Conservation (phyloP, 441 rosid species). For the Euphorbia corollata region DNA sequence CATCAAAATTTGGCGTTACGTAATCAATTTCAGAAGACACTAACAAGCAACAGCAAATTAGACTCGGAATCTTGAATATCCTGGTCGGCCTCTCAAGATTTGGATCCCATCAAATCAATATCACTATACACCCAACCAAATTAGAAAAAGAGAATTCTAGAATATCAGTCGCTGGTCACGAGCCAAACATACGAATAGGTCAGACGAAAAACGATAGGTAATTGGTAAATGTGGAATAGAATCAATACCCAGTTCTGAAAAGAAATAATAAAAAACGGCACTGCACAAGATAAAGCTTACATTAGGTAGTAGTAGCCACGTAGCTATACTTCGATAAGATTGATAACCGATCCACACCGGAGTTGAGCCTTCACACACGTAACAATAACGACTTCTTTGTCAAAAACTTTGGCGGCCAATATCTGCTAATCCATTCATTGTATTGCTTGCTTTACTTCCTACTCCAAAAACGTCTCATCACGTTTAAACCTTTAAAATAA, state of each 20-base stretch:
- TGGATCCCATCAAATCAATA: constrained; percentile 6
- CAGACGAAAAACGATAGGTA: not conserved
- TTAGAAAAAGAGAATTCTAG: not conserved
- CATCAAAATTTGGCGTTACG: not conserved
- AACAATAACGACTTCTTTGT: not conserved
- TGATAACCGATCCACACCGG: not conserved
- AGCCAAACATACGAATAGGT: not conserved
- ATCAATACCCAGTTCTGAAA: not conserved
- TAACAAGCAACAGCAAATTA: not conserved
- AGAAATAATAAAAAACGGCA: not conserved
- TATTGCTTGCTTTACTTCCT: not conserved
- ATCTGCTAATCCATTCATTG: not conserved
- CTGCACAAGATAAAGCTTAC: not conserved
- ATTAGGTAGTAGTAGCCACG: not conserved
- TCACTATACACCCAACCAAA: not conserved
- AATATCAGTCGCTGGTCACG: not conserved
- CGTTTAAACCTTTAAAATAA: too few species aligned
- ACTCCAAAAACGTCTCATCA: not conserved
- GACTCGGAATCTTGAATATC: not conserved
- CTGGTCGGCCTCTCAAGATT: too few species aligned
- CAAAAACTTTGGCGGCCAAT: not conserved
- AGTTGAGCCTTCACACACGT: not conserved
- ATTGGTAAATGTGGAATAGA: not conserved
- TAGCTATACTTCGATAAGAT: not conserved
- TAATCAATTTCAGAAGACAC: not conserved